Evolutionary conservation across 805 yeast species (phyloP).

Genomic region (Phaffomyces antillensis): DNA sequence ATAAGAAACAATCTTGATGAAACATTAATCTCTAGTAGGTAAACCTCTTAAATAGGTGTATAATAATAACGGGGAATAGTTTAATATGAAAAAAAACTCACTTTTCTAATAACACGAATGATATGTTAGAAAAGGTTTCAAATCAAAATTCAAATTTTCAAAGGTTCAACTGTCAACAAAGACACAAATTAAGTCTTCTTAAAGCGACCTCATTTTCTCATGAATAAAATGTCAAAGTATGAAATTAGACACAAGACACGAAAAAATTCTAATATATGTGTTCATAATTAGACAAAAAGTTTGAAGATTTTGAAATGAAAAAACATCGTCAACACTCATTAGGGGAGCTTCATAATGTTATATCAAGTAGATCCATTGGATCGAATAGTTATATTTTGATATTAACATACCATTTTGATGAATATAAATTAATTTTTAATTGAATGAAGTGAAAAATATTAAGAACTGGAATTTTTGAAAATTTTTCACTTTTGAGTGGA

Average conservation of each 20-base stretch:
- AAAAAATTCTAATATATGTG: neutral
- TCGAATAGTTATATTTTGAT: no score
- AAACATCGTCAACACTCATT: conserved; percentile 25
- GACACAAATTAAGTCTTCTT: no score
- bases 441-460: neutral
- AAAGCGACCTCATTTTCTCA: no score
- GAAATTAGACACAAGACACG: no score
- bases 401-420: conserved; percentile 4
- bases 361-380: neutral
- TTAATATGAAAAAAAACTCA: neutral
- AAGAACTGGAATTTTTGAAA: neutral
- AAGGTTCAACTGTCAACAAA: neutral
- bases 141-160: neutral
- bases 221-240: no score
- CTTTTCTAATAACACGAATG: neutral
- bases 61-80: neutral
- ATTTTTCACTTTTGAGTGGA: no score
- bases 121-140: neutral
- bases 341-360: conserved; percentile 25
- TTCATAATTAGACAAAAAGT: no score
- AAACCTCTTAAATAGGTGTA: neutral
- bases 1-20: neutral
- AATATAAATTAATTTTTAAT: neutral
- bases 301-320: neutral
- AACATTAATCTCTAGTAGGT: neutral